Base-by-base conservation (phyloP, 371 early-diverging fungal species). In the Mucor ambiguus region DNA sequence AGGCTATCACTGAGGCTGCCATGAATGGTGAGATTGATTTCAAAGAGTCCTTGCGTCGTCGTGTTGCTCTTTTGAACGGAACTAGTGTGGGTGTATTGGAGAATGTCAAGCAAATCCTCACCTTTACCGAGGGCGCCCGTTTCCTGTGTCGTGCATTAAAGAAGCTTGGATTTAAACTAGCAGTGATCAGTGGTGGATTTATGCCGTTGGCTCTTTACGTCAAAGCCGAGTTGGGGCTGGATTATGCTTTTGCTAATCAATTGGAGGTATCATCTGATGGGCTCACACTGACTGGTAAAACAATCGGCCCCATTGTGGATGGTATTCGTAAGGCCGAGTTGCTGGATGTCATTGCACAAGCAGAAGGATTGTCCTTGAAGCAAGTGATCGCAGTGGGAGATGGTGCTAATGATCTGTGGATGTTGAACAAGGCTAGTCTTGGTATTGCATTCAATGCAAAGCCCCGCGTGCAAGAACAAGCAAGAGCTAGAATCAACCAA, bases 401-500 rank as follows among this genome's bases (percentile, higher is more conserved):
- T 78, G 99, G 99, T 44, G 99, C 99, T 30, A 99, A 99, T 75
- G 99, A 99, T 79, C 77, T 99, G 63, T 87, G 89, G 79, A 99
- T 99, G 99, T 76, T 99, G 58, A 93, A 89, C 49, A 93, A 91
- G 71, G 96, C 99, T 49, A 96, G 99, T 63, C 79, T 99, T 12
- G 99, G 99, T 6, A 96, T 99, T 68, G 99, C 99, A 0, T 99
- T 98, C 73, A 97, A 98, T 72, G 99, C 99, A 18, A 98, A 98
- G 72, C 96, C 98, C 7, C 86, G 88, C 32, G 99, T 98, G 1
- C 98, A 99, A 74, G 87, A 93, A 72, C 81, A 90, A 84, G 89
- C 85, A 65, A 71, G 65, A 24, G 89, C 95, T 0, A 77, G 97
- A 64, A 94, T 98, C 70, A 98, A 97, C 74, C 96, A 96, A 71